phyloP scores from a whole-genome alignment of 306 rosid genomes.

The Vigna unguiculata region DNA sequence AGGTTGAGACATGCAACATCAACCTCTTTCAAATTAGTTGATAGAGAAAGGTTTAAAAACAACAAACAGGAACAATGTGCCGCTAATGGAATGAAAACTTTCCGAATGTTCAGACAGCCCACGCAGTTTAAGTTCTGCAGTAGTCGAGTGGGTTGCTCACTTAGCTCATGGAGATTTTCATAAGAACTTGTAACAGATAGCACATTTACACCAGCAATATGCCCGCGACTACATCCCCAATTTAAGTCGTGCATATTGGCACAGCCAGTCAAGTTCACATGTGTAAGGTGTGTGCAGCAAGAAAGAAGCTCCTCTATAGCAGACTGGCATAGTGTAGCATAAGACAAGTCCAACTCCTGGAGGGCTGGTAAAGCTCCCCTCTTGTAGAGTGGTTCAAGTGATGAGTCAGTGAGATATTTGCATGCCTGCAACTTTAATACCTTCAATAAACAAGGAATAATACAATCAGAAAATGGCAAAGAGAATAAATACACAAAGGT shows the following conservation, averaged over 20 bases:
- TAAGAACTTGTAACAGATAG: constrained; percentile 49
- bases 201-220: constrained; percentile 43
- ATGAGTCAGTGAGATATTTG: constrained; percentile 82
- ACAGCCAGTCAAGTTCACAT: constrained; percentile 98
- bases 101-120: constrained; percentile 89
- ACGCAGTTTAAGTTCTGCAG: constrained; percentile 93
- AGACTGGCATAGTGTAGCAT: constrained; percentile 88
- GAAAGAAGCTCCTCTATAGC: constrained; percentile 98
- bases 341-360: constrained; percentile 92
- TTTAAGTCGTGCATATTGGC: constrained; percentile 94
- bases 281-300: constrained; percentile 89
- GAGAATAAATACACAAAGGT: not conserved
- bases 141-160: constrained; percentile 71
- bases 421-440: constrained; percentile 96
- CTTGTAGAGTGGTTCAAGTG: constrained; percentile 96
- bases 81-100: constrained; percentile 82
- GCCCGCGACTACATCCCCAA: constrained; percentile 68
- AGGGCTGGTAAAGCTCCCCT: constrained; percentile 92
- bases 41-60: constrained; percentile 82
- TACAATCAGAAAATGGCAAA: constrained; percentile 16
- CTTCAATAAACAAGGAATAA: constrained; percentile 52
- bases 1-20: constrained; percentile 91
- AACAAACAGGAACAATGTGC: constrained; percentile 79
- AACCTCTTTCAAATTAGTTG: constrained; percentile 85
- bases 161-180: constrained; percentile 51